phyloP scores from a whole-genome alignment of 2,329 filamentous ascomycete species.

The Phialemonium atrogriseum region DNA sequence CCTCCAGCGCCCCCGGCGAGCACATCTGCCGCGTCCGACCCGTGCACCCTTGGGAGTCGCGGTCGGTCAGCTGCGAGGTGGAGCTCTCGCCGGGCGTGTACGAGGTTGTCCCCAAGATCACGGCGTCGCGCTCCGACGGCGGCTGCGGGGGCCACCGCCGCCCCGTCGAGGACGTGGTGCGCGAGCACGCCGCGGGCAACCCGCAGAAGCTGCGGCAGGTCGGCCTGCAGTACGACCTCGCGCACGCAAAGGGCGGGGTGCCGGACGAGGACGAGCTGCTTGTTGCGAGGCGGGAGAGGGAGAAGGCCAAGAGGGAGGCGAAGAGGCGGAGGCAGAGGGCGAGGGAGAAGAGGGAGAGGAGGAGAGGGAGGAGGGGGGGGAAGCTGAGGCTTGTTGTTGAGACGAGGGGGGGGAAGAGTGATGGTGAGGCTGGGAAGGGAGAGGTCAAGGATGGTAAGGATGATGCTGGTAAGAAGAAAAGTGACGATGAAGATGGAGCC shows the following conservation, averaged over 20 bases:
- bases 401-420: not conserved
- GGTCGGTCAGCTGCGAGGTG: slow-evolving; percentile 49
- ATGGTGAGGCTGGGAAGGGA: slow-evolving; percentile 3
- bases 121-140: slow-evolving; percentile 36
- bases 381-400: not conserved
- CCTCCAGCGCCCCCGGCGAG: slow-evolving; percentile 34
- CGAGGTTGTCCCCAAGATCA: slow-evolving; percentile 47
- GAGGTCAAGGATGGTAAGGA: slow-evolving; percentile 3
- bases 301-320: slow-evolving; percentile 34
- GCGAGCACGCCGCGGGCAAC: slow-evolving; percentile 37
- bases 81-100: slow-evolving; percentile 49
- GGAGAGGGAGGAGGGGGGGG: slow-evolving; percentile 25
- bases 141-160: too few relatives aligned
- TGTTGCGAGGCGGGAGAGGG: slow-evolving; percentile 39
- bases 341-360: slow-evolving; percentile 26
- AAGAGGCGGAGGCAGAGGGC: slow-evolving; percentile 37
- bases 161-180: slow-evolving; percentile 49
- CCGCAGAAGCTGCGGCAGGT: slow-evolving; percentile 53
- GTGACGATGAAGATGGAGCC: not conserved
- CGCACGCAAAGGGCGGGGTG: slow-evolving; percentile 50
- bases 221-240: slow-evolving; percentile 50
- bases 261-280: slow-evolving; percentile 39
- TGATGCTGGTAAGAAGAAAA: slow-evolving; percentile 2
- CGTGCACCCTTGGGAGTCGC: slow-evolving; percentile 50
- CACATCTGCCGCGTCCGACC: slow-evolving; percentile 54